Percentiles rank a stretch among this genome's conserved stretches.
Conservation (phyloP, 1,284 basidiomycete genomes). For the Athelia sp. region DNA sequence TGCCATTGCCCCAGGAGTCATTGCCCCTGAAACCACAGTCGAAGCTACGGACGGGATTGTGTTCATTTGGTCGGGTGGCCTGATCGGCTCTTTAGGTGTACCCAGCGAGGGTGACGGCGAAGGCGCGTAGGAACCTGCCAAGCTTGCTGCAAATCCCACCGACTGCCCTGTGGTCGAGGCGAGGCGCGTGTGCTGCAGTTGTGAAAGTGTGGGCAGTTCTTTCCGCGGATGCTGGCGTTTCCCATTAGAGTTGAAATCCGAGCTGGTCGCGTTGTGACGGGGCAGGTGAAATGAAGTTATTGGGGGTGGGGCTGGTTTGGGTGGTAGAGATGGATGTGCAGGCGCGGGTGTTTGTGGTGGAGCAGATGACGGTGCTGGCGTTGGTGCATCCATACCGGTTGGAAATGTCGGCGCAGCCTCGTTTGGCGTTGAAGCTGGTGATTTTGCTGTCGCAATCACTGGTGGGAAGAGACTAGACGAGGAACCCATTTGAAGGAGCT, state of each 20-base stretch:
- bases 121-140: neutral
- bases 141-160: neutral
- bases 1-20: neutral
- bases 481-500: constrained; percentile 75
- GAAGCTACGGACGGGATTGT: too few relatives aligned
- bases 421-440: constrained; percentile 18
- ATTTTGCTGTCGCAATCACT: neutral
- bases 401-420: too few relatives aligned
- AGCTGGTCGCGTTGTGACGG: constrained; percentile 4
- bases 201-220: neutral
- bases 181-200: too few relatives aligned
- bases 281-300: constrained; percentile 7
- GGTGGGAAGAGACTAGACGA: constrained; percentile 21
- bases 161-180: too few relatives aligned
- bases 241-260: neutral
- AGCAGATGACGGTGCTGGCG: neutral
- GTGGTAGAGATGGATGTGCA: constrained; percentile 47
- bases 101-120: too few relatives aligned
- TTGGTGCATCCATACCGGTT: too few relatives aligned
- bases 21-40: too few relatives aligned
- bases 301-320: constrained; percentile 34
- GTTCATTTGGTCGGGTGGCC: constrained; percentile 2
- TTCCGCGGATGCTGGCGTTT: neutral
- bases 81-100: too few relatives aligned
- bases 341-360: constrained; percentile 11